phyloP scores from a whole-genome alignment of 345 rosid genomes.

The Gossypium herbaceum region DNA sequence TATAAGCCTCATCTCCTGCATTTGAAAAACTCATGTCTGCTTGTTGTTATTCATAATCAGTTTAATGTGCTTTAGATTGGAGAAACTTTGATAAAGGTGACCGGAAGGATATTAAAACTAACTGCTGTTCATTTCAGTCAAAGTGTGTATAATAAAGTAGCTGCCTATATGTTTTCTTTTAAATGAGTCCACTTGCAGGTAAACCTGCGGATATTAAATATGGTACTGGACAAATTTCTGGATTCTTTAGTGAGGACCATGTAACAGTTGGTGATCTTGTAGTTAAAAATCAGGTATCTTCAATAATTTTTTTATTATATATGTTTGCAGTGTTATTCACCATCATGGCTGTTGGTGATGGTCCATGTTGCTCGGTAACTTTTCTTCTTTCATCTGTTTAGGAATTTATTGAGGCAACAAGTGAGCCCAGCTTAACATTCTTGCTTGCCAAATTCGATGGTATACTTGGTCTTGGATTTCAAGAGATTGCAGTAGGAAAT shows the following conservation, averaged over 20 bases:
- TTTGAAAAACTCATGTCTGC: background rate
- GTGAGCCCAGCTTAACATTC: constrained; percentile 78
- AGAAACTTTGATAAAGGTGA: background rate
- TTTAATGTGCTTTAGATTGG: background rate
- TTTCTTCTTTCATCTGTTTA: constrained; percentile 20
- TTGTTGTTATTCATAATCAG: background rate
- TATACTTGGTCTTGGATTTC: constrained; percentile 73
- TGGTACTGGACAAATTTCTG: constrained; percentile 82
- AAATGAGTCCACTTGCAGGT: constrained; percentile 30
- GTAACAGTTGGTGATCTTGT: constrained; percentile 75
- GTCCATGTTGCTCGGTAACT: background rate
- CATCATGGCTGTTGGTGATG: background rate
- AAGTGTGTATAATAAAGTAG: background rate
- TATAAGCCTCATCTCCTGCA: background rate
- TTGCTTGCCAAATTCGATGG: constrained; percentile 85
- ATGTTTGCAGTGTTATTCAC: background rate
- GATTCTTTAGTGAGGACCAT: constrained; percentile 79
- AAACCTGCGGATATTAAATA: constrained; percentile 64
- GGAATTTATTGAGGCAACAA: constrained; percentile 93
- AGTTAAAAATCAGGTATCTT: constrained; percentile 63
- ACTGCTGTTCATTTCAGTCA: background rate
- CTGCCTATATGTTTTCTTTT: background rate
- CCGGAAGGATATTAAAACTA: background rate
- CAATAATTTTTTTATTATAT: background rate
- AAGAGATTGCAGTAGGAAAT: constrained; percentile 61